phyloP scores from a whole-genome alignment of 225 moss, liverwort and hornwort genomes.

The Pleurozium schreberi region DNA sequence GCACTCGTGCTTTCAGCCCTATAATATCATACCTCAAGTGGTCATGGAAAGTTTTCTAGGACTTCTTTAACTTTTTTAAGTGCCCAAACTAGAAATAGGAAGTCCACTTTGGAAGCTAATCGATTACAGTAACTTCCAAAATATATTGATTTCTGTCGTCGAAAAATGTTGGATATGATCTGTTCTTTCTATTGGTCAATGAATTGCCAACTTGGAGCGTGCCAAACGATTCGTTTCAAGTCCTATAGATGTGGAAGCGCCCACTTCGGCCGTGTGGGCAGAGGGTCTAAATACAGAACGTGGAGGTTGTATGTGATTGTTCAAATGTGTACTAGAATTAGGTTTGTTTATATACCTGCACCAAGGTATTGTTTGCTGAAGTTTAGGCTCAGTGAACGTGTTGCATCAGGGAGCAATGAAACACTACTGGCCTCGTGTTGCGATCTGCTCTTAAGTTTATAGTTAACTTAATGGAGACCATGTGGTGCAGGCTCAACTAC shows the following conservation, averaged over 20 bases:
- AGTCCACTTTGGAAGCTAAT: background rate
- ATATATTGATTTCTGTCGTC: background rate
- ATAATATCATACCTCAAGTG: background rate
- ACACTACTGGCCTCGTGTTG: background rate
- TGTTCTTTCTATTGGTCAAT: background rate
- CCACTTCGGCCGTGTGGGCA: background rate
- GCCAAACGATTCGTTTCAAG: background rate
- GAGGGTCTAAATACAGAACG: background rate
- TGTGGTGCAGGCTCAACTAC: constrained; percentile 35
- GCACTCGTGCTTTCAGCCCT: background rate
- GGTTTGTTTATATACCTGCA: background rate
- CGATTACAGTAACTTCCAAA: background rate
- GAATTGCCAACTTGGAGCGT: background rate
- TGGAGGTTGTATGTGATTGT: background rate
- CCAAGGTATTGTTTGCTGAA: background rate
- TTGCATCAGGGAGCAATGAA: background rate
- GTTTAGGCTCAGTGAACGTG: background rate
- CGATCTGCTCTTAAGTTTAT: background rate
- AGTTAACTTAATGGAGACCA: background rate
- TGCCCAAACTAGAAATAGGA: background rate
- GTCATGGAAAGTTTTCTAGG: background rate
- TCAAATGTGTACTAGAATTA: background rate
- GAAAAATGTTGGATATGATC: background rate
- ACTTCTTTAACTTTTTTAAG: background rate
- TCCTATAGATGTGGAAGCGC: background rate